Evolutionary conservation across 331 rosid species (phyloP).

Genomic region (Saraca asoca): DNA sequence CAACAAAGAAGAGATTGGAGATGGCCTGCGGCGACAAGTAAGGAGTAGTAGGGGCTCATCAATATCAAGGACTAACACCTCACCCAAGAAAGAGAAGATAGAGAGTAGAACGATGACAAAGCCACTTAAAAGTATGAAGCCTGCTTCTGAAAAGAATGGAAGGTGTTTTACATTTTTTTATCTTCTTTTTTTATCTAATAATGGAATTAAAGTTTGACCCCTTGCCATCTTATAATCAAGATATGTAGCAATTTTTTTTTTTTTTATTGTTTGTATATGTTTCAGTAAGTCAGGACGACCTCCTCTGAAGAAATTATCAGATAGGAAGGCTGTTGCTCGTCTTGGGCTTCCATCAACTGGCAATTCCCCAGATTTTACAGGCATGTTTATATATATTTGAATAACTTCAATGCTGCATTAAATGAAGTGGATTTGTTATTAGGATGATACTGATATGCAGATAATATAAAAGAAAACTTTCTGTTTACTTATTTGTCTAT

Average conservation of each 20-base stretch:
- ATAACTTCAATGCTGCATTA: constrained; percentile 16
- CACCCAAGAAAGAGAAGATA: constrained; percentile 61
- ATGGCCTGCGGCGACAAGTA: constrained; percentile 60
- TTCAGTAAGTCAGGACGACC: constrained; percentile 84
- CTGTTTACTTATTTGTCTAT: constrained; percentile 9
- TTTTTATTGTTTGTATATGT: constrained; percentile 27
- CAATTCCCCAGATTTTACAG: constrained; percentile 61
- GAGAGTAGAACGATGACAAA: constrained; percentile 53
- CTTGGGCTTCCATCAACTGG: constrained; percentile 55
- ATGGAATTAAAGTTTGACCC: constrained; percentile 10
- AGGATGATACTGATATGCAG: constrained; percentile 21
- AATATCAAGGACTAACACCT: constrained; percentile 49
- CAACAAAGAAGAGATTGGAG: constrained; percentile 59
- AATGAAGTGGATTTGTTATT: constrained; percentile 20
- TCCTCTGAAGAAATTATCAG: constrained; percentile 69
- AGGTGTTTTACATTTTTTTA: constrained; percentile 47
- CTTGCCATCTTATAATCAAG: constrained; percentile 7
- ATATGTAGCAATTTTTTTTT: neutral
- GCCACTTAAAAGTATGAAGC: constrained; percentile 58
- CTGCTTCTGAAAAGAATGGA: constrained; percentile 65
- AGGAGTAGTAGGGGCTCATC: constrained; percentile 65
- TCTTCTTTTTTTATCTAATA: neutral
- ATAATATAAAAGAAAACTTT: too few species aligned
- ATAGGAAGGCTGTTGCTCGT: constrained; percentile 61
- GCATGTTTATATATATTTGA: constrained; percentile 50